Evolutionary conservation across 2,329 filamentous ascomycete species (phyloP).

Genomic region (Fusarium caatingaense): DNA sequence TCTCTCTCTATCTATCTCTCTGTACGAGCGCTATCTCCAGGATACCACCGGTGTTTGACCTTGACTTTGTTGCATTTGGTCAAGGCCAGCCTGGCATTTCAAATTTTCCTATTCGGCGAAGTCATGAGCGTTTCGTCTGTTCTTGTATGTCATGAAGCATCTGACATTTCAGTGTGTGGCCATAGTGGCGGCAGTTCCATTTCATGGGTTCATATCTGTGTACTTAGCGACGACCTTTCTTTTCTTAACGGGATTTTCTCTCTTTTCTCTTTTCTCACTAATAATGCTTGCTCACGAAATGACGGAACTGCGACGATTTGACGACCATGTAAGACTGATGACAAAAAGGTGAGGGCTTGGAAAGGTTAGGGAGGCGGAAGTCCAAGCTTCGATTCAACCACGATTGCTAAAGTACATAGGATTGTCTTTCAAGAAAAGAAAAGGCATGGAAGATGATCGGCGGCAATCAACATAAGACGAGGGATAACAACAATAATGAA

Average conservation of each 20-base stretch:
- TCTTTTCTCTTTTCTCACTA: constrained; percentile 31
- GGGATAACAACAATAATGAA: constrained; percentile 24
- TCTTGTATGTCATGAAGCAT: constrained; percentile 42
- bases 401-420: constrained; percentile 2
- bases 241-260: constrained; percentile 38
- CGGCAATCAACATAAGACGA: constrained; percentile 14
- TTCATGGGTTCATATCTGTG: constrained; percentile 42
- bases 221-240: constrained; percentile 44
- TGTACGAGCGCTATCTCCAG: constrained; percentile 46
- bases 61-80: constrained; percentile 41
- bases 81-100: constrained; percentile 43
- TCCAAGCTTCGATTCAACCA: background rate
- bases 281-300: constrained; percentile 35
- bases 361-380: constrained; percentile 1
- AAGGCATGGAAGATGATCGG: constrained; percentile 1
- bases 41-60: constrained; percentile 46
- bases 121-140: constrained; percentile 45
- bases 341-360: constrained; percentile 19
- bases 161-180: constrained; percentile 42
- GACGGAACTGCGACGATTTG: constrained; percentile 21
- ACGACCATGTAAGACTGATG: constrained; percentile 35
- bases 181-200: constrained; percentile 39
- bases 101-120: constrained; percentile 42
- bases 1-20: constrained; percentile 42
- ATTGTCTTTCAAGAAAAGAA: background rate